Evolutionary conservation across 148 eudicot species (phyloP).

Genomic region (Agrostemma githago): DNA sequence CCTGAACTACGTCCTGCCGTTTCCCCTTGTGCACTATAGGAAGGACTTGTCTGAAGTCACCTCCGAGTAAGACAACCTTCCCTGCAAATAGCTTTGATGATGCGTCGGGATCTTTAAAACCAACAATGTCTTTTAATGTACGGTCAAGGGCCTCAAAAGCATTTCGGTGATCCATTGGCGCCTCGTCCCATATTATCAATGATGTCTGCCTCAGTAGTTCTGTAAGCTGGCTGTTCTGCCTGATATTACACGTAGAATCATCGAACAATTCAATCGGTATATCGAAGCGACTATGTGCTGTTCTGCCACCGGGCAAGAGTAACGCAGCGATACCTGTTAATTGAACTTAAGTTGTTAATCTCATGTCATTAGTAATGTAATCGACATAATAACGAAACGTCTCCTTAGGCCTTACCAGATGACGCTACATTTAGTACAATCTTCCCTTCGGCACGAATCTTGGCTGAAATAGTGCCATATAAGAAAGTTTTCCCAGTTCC

Average conservation of each 20-base stretch:
- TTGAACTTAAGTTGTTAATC: too few species aligned
- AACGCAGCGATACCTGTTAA: too few species aligned
- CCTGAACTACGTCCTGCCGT: neutral
- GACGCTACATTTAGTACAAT: neutral
- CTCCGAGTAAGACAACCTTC: neutral
- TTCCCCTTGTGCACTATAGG: too few species aligned
- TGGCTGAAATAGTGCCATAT: neutral
- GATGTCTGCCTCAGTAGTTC: neutral
- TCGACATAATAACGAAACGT: too few species aligned
- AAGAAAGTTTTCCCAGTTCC: neutral
- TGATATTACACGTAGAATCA: neutral
- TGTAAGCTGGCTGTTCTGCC: neutral
- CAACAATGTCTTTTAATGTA: neutral
- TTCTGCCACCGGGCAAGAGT: too few species aligned
- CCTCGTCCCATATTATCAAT: constrained; percentile 17
- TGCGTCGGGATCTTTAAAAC: too few species aligned
- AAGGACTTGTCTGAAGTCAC: constrained; percentile 1
- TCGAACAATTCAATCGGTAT: too few species aligned
- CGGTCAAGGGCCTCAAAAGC: constrained; percentile 10
- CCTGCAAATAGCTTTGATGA: neutral
- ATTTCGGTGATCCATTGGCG: neutral
- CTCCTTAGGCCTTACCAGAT: neutral
- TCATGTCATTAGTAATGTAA: too few species aligned
- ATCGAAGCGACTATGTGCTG: too few species aligned
- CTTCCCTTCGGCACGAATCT: neutral